Evolutionary conservation across 805 yeast genomes (phyloP).

Genomic region (Saccharomycopsis schoenii): DNA sequence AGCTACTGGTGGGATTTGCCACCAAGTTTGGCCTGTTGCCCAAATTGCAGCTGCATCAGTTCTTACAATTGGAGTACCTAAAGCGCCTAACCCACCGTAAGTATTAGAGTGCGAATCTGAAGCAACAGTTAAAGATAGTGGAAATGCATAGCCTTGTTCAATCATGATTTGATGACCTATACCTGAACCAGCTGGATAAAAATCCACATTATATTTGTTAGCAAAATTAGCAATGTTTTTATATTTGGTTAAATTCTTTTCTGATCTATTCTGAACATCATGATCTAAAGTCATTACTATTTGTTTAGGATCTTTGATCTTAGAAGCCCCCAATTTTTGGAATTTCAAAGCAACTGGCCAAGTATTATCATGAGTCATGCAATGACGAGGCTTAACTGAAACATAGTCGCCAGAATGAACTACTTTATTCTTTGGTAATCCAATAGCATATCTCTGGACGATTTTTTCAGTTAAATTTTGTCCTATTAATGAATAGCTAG

Average conservation of each 20-base stretch:
- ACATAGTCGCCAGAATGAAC: slow-evolving; percentile 93
- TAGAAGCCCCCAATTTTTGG: slow-evolving; percentile 84
- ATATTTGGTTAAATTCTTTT: slow-evolving; percentile 82
- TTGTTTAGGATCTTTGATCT: slow-evolving; percentile 77
- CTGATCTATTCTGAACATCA: slow-evolving; percentile 91
- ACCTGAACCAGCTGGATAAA: slow-evolving; percentile 98
- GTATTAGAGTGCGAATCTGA: slow-evolving; percentile 97
- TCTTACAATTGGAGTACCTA: slow-evolving; percentile 96
- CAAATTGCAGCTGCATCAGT: slow-evolving; percentile 98
- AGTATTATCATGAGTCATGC: slow-evolving; percentile 98
- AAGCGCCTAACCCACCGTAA: slow-evolving; percentile 91
- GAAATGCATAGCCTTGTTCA: slow-evolving; percentile 98
- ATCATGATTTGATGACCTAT: slow-evolving; percentile 99
- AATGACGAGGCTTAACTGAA: slow-evolving; percentile 88
- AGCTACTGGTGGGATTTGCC: slow-evolving; percentile 99
- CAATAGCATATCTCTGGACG: slow-evolving; percentile 88
- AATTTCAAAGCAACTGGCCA: slow-evolving; percentile 99
- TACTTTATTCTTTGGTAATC: slow-evolving; percentile 59
- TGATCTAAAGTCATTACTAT: slow-evolving; percentile 95
- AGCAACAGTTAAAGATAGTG: slow-evolving; percentile 86
- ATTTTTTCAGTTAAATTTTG: slow-evolving; percentile 95
- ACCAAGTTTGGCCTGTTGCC: slow-evolving; percentile 99
- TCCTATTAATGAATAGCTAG: slow-evolving; percentile 16
- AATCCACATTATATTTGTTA: slow-evolving; percentile 81
- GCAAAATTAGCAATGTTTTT: slow-evolving; percentile 85